Conservation (phyloP, 2,329 filamentous ascomycete species). For the Anisogramma anomala region DNA sequence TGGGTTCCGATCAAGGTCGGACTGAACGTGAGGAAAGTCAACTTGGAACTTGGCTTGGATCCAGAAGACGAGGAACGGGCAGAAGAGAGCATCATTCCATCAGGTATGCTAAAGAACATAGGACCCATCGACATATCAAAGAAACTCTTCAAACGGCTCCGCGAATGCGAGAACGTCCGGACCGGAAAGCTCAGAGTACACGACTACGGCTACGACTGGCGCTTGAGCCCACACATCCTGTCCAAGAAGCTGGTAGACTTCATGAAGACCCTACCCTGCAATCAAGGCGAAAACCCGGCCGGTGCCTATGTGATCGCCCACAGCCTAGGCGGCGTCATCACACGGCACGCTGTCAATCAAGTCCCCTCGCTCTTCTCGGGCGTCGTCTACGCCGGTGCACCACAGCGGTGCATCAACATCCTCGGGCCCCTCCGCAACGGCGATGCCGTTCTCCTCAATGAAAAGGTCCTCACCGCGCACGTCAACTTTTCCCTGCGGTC, state of each 20-base stretch:
- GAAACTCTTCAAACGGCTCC: conserved; percentile 66
- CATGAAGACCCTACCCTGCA: conserved; percentile 63
- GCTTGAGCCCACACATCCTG: conserved; percentile 67
- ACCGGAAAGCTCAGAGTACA: conserved; percentile 65
- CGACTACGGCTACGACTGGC: conserved; percentile 94
- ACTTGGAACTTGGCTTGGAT: conserved; percentile 75
- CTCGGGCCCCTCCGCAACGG: conserved; percentile 81
- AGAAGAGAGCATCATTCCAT: conserved; percentile 71
- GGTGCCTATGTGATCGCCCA: conserved; percentile 79
- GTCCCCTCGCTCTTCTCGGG: conserved; percentile 76
- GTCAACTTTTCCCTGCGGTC: conserved; percentile 89
- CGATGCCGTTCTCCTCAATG: conserved; percentile 83
- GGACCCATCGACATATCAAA: conserved; percentile 84
- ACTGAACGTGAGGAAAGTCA: conserved; percentile 79
- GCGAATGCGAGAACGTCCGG: conserved; percentile 60
- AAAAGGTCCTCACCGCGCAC: conserved; percentile 78
- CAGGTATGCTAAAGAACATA: conserved; percentile 82
- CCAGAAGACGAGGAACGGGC: conserved; percentile 74
- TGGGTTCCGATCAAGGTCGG: conserved; percentile 94
- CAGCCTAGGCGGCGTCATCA: conserved; percentile 77
- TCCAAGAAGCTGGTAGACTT: conserved; percentile 62
- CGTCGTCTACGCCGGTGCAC: conserved; percentile 74
- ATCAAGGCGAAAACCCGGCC: conserved; percentile 41
- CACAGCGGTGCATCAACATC: conserved; percentile 81
- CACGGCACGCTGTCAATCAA: conserved; percentile 75